These are phyloP conservation scores for Phytopythium boreale DNA, from an alignment of 352 stramenopile species.

Conservation along the genomic window DNA sequence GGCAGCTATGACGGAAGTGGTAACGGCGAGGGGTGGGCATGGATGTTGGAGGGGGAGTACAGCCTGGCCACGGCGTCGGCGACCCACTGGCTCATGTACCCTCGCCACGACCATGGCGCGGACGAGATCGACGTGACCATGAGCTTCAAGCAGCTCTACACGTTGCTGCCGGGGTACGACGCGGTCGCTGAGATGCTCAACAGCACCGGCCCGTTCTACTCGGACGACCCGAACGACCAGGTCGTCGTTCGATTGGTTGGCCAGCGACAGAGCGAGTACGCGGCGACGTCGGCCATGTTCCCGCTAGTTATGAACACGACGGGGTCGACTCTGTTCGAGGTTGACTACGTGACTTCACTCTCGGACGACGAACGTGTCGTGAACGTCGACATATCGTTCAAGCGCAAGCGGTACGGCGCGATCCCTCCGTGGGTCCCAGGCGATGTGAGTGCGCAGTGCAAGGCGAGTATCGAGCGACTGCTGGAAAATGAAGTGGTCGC, in stretches of 20 bases:
- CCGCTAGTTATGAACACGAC: slow-evolving; percentile 41
- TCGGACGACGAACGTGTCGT: slow-evolving; percentile 10
- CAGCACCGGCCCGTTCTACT: slow-evolving; percentile 26
- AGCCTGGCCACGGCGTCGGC: background rate
- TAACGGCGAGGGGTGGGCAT: background rate
- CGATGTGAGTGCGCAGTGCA: slow-evolving; percentile 16
- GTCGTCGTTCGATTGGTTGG: slow-evolving; percentile 37
- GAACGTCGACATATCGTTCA: slow-evolving; percentile 27
- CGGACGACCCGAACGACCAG: slow-evolving; percentile 35
- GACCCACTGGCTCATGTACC: slow-evolving; percentile 41
- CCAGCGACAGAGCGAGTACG: slow-evolving; percentile 15
- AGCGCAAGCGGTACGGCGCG: slow-evolving; percentile 29
- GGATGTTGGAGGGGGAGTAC: background rate
- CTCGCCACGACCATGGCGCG: slow-evolving; percentile 8
- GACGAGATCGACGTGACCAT: slow-evolving; percentile 42
- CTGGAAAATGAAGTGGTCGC: slow-evolving; percentile 19
- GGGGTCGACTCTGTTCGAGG: slow-evolving; percentile 38
- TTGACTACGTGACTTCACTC: slow-evolving; percentile 32
- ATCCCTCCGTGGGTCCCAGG: slow-evolving; percentile 30
- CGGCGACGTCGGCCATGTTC: slow-evolving; percentile 21
- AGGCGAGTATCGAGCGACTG: slow-evolving; percentile 11
- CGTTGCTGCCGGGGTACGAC: slow-evolving; percentile 37
- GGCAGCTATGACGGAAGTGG: background rate
- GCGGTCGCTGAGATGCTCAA: slow-evolving; percentile 14
- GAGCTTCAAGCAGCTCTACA: slow-evolving; percentile 63